Evolutionary conservation across 2,329 filamentous ascomycete species (phyloP).

Genomic region (Trichoderma sp.): DNA sequence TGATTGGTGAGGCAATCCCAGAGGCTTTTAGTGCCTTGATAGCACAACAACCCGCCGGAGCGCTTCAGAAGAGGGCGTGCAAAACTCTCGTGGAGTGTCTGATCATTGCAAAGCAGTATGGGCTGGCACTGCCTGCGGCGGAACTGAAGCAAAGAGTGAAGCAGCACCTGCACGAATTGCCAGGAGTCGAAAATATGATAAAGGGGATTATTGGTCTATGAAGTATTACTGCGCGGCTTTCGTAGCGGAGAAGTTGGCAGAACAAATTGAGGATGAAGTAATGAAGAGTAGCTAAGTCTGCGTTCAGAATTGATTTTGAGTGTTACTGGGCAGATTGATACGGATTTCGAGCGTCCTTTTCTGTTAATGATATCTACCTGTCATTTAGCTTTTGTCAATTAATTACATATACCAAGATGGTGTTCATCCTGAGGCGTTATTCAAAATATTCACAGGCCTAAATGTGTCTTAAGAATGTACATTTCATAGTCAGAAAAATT

Average conservation of each 20-base stretch:
- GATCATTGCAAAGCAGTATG: slow-evolving; percentile 7
- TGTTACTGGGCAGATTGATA: too few species aligned
- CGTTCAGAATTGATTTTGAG: too few species aligned
- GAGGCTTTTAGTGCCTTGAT: not conserved
- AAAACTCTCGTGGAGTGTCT: not conserved
- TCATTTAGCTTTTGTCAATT: too few species aligned
- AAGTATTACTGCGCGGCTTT: not conserved
- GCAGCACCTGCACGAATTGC: not conserved
- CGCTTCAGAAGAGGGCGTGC: not conserved
- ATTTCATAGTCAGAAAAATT: too few species aligned
- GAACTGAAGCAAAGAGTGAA: not conserved
- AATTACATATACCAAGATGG: too few species aligned
- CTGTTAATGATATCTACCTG: too few species aligned
- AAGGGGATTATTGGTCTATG: not conserved
- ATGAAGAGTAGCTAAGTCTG: too few species aligned
- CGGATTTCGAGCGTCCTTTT: too few species aligned
- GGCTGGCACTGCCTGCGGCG: not conserved
- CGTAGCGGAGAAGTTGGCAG: not conserved
- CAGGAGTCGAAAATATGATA: not conserved
- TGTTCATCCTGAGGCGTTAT: too few species aligned
- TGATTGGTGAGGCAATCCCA: slow-evolving; percentile 5
- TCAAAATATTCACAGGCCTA: too few species aligned
- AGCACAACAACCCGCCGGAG: not conserved
- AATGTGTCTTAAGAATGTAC: too few species aligned
- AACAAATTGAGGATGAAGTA: too few species aligned